These are phyloP conservation scores for Themeda triandra DNA, from an alignment of 176 grass and related monocot species.

Conservation along the genomic window DNA sequence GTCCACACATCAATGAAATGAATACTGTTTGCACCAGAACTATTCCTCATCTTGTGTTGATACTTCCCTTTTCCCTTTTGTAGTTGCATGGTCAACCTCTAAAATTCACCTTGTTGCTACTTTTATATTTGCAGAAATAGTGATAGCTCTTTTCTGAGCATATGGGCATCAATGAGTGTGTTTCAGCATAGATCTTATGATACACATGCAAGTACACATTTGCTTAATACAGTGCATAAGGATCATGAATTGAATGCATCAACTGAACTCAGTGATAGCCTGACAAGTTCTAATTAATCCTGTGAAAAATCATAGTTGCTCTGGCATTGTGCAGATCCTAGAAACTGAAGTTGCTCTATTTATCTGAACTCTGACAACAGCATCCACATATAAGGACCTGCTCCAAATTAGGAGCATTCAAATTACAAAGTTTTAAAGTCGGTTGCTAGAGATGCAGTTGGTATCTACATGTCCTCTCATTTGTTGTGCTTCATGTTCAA, in stretches of 20 bases:
- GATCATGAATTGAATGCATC: not conserved
- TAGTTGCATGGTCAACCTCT: too few species aligned
- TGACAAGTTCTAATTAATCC: not conserved
- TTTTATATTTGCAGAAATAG: too few species aligned
- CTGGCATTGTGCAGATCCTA: not conserved
- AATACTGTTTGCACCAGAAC: too few species aligned
- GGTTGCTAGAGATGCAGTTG: not conserved
- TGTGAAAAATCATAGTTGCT: not conserved
- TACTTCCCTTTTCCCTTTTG: too few species aligned
- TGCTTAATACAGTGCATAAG: not conserved
- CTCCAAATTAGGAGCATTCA: not conserved
- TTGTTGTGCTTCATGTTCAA: constrained; percentile 86
- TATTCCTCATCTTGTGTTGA: too few species aligned
- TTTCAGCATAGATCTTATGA: too few species aligned
- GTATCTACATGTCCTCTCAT: constrained; percentile 63
- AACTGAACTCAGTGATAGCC: not conserved
- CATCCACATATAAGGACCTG: not conserved
- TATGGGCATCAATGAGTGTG: too few species aligned
- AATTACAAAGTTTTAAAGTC: not conserved
- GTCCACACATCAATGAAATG: too few species aligned
- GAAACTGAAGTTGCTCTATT: not conserved
- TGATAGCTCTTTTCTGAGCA: too few species aligned
- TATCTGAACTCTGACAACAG: not conserved
- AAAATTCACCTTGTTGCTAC: too few species aligned
- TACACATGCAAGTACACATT: too few species aligned